A percentile compares a stretch with the other conserved stretches of the same genome.
phyloP scores from a whole-genome alignment of 2,329 filamentous ascomycete genomes.

The Geosmithia morbida region DNA sequence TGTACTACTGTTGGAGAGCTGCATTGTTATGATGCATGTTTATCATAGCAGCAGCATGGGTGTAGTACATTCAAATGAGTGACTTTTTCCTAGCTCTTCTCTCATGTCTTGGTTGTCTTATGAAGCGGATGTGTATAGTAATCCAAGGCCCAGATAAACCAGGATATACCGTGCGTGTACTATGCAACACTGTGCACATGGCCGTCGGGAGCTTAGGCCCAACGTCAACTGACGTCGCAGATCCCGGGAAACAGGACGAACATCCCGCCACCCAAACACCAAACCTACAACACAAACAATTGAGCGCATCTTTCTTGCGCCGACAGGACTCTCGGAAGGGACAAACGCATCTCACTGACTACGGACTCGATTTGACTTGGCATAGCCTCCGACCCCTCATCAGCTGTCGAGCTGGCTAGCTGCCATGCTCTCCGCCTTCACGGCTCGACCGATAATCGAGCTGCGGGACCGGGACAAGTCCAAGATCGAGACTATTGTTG shows the following conservation, averaged over 20 bases:
- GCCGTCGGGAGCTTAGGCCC: not conserved
- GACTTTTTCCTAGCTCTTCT: too few relatives aligned
- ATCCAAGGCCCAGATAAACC: too few relatives aligned
- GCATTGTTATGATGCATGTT: too few relatives aligned
- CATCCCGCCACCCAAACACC: not conserved
- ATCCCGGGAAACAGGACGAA: not conserved
- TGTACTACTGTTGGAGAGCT: too few relatives aligned
- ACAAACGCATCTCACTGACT: not conserved
- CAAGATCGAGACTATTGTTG: slow-evolving; percentile 89
- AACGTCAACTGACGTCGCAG: slow-evolving; percentile 2
- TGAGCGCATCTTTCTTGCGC: not conserved
- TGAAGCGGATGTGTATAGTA: too few relatives aligned
- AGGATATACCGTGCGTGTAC: too few relatives aligned
- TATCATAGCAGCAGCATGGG: too few relatives aligned
- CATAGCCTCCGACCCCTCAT: slow-evolving; percentile 9
- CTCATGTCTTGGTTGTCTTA: too few relatives aligned
- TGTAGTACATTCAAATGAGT: too few relatives aligned
- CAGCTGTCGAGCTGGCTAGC: slow-evolving; percentile 25
- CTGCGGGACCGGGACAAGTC: slow-evolving; percentile 91
- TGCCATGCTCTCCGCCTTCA: slow-evolving; percentile 94
- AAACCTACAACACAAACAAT: not conserved
- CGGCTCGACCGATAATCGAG: slow-evolving; percentile 91
- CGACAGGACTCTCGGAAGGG: not conserved
- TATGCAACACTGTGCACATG: not conserved
- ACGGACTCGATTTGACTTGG: slow-evolving; percentile 15